A percentile compares a stretch with the other conserved stretches of the same genome.
phyloP scores from a whole-genome alignment of 1,284 basidiomycete species.

The Fomitopsis pinicola region DNA sequence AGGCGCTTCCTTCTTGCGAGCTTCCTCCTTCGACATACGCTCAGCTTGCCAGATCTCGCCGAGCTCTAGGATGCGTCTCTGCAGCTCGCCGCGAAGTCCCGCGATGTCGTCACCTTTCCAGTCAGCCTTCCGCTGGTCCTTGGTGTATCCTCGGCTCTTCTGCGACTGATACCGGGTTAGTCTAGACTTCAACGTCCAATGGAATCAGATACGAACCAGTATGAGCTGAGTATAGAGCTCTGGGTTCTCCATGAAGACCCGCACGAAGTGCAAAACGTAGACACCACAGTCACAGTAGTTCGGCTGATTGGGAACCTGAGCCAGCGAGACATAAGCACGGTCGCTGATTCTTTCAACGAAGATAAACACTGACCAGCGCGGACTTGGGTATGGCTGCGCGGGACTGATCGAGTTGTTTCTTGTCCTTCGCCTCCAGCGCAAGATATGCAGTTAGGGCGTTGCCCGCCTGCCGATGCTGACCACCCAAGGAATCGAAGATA shows the following conservation, averaged over 20 bases:
- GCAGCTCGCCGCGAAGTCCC: conserved; percentile 32
- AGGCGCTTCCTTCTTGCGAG: conserved; percentile 23
- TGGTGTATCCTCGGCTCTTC: conserved; percentile 21
- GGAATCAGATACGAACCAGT: conserved; percentile 29
- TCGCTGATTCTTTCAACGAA: background rate
- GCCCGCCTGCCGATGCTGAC: conserved; percentile 59
- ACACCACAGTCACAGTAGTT: conserved; percentile 87
- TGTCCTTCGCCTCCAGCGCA: conserved; percentile 75
- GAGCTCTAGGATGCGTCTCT: conserved; percentile 29
- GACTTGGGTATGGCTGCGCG: conserved; percentile 39
- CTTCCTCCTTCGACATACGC: conserved; percentile 27
- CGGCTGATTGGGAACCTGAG: conserved; percentile 72
- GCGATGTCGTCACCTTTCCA: conserved; percentile 44
- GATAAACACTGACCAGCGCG: conserved; percentile 38
- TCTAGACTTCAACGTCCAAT: background rate
- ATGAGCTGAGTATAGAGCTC: conserved; percentile 41
- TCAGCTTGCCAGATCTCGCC: conserved; percentile 40
- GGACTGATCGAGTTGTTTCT: conserved; percentile 45
- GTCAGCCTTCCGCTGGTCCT: conserved; percentile 31
- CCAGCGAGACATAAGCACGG: background rate
- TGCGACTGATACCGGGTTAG: conserved; percentile 5
- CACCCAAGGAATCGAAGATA: conserved; percentile 84
- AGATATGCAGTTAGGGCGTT: conserved; percentile 71
- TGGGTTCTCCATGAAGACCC: conserved; percentile 63
- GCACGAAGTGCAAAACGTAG: conserved; percentile 79